Percentiles rank a stretch among this genome's conserved stretches.
phyloP scores from a whole-genome alignment of 257 asterid species.

The Solanum chiquidenum region DNA sequence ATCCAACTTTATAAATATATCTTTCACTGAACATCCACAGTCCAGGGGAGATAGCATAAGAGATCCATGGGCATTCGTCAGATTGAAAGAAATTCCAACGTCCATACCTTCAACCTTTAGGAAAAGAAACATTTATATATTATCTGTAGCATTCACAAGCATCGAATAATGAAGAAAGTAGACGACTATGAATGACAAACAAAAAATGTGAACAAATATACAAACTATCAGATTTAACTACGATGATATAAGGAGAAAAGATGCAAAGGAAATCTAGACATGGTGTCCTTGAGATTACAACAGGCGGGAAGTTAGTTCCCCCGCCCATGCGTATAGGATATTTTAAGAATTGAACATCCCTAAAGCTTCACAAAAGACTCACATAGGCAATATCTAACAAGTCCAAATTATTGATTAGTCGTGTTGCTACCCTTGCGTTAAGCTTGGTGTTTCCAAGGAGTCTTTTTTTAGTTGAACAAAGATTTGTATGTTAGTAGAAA shows the following conservation, averaged over 20 bases:
- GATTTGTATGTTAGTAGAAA: not conserved
- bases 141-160: not conserved
- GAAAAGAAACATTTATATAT: slow-evolving; percentile 13
- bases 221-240: not conserved
- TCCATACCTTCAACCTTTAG: slow-evolving; percentile 81
- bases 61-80: slow-evolving; percentile 56
- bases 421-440: not conserved
- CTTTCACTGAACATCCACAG: slow-evolving; percentile 68
- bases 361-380: not conserved
- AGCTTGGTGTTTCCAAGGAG: not conserved
- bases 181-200: slow-evolving; percentile 1
- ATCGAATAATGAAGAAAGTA: not conserved
- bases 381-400: not conserved
- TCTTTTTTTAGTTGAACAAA: not conserved
- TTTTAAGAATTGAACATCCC: not conserved
- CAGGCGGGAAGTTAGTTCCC: not conserved
- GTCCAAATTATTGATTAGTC: not conserved
- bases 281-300: not conserved
- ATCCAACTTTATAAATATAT: slow-evolving; percentile 55
- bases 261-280: not conserved
- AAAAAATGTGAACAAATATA: not conserved
- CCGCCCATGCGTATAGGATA: not conserved
- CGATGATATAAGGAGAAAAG: not conserved
- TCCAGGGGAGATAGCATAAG: slow-evolving; percentile 62
- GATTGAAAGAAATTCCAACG: slow-evolving; percentile 51